Evolutionary conservation across 2,329 filamentous ascomycete species (phyloP).

Genomic region (Fusarium sp.): DNA sequence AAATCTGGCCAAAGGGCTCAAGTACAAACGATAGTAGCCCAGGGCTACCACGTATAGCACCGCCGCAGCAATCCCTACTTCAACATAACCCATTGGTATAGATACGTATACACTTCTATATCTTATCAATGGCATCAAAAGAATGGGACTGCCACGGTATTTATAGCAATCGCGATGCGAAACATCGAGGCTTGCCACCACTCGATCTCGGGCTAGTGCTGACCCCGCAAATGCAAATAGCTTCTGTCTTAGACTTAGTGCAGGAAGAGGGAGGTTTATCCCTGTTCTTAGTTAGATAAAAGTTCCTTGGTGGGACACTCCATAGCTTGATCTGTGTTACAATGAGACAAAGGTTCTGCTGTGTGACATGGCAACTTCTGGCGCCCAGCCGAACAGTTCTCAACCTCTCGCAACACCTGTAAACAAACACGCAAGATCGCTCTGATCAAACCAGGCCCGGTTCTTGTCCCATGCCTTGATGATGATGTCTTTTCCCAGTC

Average conservation of each 20-base stretch:
- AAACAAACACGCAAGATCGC: slow-evolving; percentile 13
- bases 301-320: too few relatives aligned
- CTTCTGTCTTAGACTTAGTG: too few relatives aligned
- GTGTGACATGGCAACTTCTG: too few relatives aligned
- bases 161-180: neutral
- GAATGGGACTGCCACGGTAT: neutral
- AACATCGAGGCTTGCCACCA: too few relatives aligned
- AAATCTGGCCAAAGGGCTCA: slow-evolving; percentile 36
- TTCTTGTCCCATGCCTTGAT: slow-evolving; percentile 7
- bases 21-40: slow-evolving; percentile 38
- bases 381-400: neutral
- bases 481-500: slow-evolving; percentile 2
- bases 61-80: neutral
- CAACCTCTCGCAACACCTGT: too few relatives aligned
- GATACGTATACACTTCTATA: neutral
- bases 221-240: too few relatives aligned
- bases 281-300: too few relatives aligned
- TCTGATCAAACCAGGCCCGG: slow-evolving; percentile 2
- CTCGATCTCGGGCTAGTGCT: too few relatives aligned
- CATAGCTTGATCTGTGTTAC: too few relatives aligned
- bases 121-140: neutral
- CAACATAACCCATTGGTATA: neutral
- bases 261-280: too few relatives aligned
- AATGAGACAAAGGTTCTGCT: too few relatives aligned
- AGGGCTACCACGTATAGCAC: slow-evolving; percentile 4